phyloP scores from a whole-genome alignment of 306 rosid species.

The Dryas alaskensis region DNA sequence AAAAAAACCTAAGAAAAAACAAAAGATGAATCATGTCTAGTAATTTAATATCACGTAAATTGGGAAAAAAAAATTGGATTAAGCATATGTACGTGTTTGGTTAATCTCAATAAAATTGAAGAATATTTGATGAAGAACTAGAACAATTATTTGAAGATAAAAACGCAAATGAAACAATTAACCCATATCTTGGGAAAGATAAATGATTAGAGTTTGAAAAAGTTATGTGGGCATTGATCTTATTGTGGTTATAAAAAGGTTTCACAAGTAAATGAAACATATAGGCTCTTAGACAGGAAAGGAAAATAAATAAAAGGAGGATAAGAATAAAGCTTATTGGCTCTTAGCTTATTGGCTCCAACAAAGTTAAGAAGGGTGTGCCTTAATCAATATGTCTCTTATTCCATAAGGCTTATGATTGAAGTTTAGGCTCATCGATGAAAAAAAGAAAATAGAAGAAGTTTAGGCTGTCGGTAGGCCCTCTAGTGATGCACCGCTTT shows the following conservation, averaged over 20 bases:
- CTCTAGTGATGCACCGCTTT: constrained; percentile 34
- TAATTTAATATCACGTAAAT: too few species aligned
- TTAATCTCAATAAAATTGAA: too few species aligned
- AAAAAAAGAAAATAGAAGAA: too few species aligned
- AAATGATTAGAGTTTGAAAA: constrained; percentile 49
- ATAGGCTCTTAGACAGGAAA: constrained; percentile 40
- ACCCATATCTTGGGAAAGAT: constrained; percentile 47
- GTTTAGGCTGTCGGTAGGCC: constrained; percentile 28
- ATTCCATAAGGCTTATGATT: constrained; percentile 35
- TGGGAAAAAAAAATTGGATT: too few species aligned
- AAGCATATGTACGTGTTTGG: too few species aligned
- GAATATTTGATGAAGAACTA: too few species aligned
- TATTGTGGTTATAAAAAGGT: constrained; percentile 49
- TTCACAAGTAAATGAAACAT: constrained; percentile 48
- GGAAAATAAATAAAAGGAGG: constrained; percentile 31
- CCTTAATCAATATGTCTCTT: constrained; percentile 44
- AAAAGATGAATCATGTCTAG: too few species aligned
- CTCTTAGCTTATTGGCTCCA: constrained; percentile 32
- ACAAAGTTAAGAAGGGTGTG: constrained; percentile 38
- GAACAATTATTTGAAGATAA: too few species aligned
- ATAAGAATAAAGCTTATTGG: constrained; percentile 40
- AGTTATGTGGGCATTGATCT: constrained; percentile 41
- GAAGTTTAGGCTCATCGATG: constrained; percentile 18
- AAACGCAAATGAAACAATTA: not conserved
- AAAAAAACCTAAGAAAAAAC: too few species aligned